phyloP scores from a whole-genome alignment of 225 moss, liverwort and hornwort species.

The Antitrichia curtipendula region DNA sequence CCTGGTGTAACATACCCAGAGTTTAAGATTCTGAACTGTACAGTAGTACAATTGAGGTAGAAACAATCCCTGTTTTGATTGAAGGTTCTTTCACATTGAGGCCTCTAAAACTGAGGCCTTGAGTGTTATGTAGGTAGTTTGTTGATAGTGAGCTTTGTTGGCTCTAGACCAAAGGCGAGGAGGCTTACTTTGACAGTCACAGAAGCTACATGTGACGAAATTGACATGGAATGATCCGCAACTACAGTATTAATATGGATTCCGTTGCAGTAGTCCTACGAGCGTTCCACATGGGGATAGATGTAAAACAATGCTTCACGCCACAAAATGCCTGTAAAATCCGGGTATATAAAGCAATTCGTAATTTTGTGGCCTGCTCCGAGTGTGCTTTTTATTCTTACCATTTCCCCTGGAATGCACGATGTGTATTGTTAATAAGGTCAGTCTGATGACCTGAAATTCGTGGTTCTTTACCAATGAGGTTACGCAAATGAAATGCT shows the following conservation, averaged over 20 bases:
- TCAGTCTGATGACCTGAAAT: not conserved
- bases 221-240: slow-evolving; percentile 31
- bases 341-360: not conserved
- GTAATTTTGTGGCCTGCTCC: not conserved
- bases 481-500: not conserved
- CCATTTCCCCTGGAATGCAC: no score
- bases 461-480: not conserved
- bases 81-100: not conserved
- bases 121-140: not conserved
- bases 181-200: not conserved
- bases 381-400: not conserved
- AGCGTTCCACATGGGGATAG: not conserved
- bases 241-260: slow-evolving; percentile 26
- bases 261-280: not conserved
- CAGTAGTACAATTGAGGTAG: not conserved
- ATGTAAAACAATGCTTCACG: not conserved
- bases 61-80: not conserved
- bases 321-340: not conserved
- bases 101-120: not conserved
- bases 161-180: not conserved
- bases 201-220: not conserved
- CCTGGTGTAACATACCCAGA: not conserved
- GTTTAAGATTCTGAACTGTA: not conserved
- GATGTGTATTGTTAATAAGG: not conserved
- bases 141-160: not conserved